phyloP scores from a whole-genome alignment of 2,329 filamentous ascomycete species.

The Thermothelomyces thermophilus region DNA sequence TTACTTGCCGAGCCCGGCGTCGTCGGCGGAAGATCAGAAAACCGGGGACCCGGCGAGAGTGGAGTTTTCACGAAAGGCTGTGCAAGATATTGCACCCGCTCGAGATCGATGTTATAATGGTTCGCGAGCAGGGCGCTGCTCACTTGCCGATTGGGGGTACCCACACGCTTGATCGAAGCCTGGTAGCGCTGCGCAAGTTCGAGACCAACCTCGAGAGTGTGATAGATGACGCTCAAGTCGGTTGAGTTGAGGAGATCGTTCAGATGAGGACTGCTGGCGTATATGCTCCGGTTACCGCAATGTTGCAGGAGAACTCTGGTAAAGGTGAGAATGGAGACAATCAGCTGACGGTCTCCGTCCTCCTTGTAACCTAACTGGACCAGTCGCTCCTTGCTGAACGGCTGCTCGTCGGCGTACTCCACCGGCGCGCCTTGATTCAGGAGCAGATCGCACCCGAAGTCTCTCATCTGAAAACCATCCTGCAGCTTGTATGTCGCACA shows the following conservation, averaged over 20 bases:
- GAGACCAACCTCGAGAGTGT: slow-evolving; percentile 71
- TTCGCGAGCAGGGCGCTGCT: slow-evolving; percentile 70
- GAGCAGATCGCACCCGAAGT: slow-evolving; percentile 64
- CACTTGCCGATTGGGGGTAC: slow-evolving; percentile 57
- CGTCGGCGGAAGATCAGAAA: slow-evolving; percentile 42
- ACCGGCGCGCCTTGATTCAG: slow-evolving; percentile 50
- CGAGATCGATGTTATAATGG: slow-evolving; percentile 74
- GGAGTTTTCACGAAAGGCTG: slow-evolving; percentile 72
- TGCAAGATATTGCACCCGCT: slow-evolving; percentile 78
- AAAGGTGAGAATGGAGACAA: slow-evolving; percentile 77
- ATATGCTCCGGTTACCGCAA: slow-evolving; percentile 93
- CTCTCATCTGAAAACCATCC: slow-evolving; percentile 70
- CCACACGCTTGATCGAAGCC: slow-evolving; percentile 72
- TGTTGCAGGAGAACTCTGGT: slow-evolving; percentile 85
- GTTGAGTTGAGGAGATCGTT: slow-evolving; percentile 86
- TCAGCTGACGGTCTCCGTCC: slow-evolving; percentile 73
- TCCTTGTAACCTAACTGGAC: slow-evolving; percentile 55
- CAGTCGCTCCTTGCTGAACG: slow-evolving; percentile 43
- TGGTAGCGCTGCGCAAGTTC: slow-evolving; percentile 90
- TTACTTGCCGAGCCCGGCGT: slow-evolving; percentile 57
- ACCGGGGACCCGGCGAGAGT: slow-evolving; percentile 39
- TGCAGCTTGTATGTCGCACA: slow-evolving; percentile 73
- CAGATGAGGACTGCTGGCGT: slow-evolving; percentile 84
- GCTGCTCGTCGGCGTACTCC: slow-evolving; percentile 44
- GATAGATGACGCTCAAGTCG: slow-evolving; percentile 69